Percentiles rank a stretch among this genome's conserved stretches.
Conservation (phyloP, 1,139 yeast genomes). For the Suhomyces bokatorum region DNA sequence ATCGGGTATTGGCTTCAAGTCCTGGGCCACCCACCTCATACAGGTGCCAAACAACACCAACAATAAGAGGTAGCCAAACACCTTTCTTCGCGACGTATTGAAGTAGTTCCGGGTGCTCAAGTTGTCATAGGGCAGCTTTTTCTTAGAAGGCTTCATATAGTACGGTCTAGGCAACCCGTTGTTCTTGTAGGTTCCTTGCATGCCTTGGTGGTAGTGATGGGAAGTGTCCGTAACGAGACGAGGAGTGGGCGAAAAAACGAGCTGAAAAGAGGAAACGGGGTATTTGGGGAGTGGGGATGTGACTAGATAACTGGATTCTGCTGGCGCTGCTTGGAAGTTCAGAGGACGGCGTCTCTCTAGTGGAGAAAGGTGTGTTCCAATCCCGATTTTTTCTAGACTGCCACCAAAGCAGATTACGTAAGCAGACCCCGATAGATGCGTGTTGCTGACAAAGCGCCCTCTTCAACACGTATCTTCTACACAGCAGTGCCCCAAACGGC, state of each 20-base stretch:
- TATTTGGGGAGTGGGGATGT: too few relatives aligned
- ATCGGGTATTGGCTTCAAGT: slow-evolving; percentile 32
- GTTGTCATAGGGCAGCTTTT: slow-evolving; percentile 41
- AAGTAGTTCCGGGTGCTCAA: slow-evolving; percentile 32
- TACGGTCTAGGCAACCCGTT: slow-evolving; percentile 51
- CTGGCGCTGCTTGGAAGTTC: too few relatives aligned
- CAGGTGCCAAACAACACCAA: slow-evolving; percentile 38
- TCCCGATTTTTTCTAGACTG: too few relatives aligned
- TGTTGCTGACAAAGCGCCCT: too few relatives aligned
- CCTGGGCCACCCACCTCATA: slow-evolving; percentile 41
- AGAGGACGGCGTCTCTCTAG: too few relatives aligned
- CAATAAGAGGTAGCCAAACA: slow-evolving; percentile 41
- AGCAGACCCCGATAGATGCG: too few relatives aligned
- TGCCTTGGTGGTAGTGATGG: slow-evolving; percentile 13
- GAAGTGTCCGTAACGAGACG: background rate
- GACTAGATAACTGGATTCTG: too few relatives aligned
- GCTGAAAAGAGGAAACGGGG: too few relatives aligned
- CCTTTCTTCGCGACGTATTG: slow-evolving; percentile 39
- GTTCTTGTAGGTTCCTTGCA: slow-evolving; percentile 49
- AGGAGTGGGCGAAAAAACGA: background rate
- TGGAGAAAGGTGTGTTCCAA: too few relatives aligned
- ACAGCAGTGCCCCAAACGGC: too few relatives aligned
- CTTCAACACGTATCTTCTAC: too few relatives aligned
- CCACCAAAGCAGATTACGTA: too few relatives aligned
- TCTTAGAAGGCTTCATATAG: slow-evolving; percentile 45